Evolutionary conservation across 768 basidiomycete species (phyloP), one percentile per base, ranked within the genome.

Genomic region (Boletus eberwhitei): DNA sequence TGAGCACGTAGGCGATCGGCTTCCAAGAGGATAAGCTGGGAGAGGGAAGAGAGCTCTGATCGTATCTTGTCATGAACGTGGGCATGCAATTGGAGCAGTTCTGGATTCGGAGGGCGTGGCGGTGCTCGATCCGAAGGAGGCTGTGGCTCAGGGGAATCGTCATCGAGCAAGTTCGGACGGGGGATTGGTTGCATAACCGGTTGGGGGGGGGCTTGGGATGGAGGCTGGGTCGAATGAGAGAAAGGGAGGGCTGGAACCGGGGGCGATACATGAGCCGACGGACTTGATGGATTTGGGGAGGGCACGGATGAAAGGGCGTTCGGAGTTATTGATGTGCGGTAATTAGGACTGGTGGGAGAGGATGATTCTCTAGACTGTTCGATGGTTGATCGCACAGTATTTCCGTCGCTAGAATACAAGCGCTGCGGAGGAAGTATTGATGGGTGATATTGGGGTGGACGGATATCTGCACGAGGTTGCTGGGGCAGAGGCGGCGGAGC

Each of bases 91-190:
- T 79, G 82, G 55, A 97, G 78, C 14, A 97, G 79, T 66, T 96
- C 92, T 48, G 93, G 93, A 73, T 96, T 93, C 5, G 88, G 90
- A 19, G 92, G 93, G 26, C 90, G 86, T 39, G 87, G 88, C 54
- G 92, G 92, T 46, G 82, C 79, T 26, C 72, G 64, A 14, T 64
- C 65, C 3, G 66, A 39, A 34, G 63, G 59, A 37, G 60, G 71
- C 55, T 69, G 63, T 61, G 66, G 55, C 22, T 66, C 59, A 55
- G 64, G 53, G 51, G 58, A 55, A 34, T 90, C 87, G 52, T 82
- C 80, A 69, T 89, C 88, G 56, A 91, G 77, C 24, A 88, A 71
- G 73, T 86, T 82, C 31, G 82, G 78, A 57, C 59, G 79, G 16
- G 74, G 56, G 40, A 40, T 11, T 11, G 29, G 29, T 31, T 50